Evolutionary conservation across 1,284 basidiomycete species (phyloP).

Genomic region (Malassezia restricta): DNA sequence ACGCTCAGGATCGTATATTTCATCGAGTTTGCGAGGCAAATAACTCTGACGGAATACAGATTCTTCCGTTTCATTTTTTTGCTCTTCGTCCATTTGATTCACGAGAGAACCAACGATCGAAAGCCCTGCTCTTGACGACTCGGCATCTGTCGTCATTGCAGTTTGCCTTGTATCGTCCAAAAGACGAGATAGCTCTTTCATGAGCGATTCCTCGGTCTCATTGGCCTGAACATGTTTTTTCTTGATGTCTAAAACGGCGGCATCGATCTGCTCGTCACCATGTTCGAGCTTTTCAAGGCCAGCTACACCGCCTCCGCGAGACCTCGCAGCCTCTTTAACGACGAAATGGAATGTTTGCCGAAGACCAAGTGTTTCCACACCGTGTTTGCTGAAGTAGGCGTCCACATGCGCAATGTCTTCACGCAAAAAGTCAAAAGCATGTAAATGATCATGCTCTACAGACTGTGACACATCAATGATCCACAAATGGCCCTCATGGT

Average conservation of each 20-base stretch:
- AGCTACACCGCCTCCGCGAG: slow-evolving; percentile 23
- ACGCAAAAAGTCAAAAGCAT: slow-evolving; percentile 73
- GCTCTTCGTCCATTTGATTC: neutral
- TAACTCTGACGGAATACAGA: slow-evolving; percentile 37
- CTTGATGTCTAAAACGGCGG: slow-evolving; percentile 6
- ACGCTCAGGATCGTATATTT: slow-evolving; percentile 39
- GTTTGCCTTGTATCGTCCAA: slow-evolving; percentile 14
- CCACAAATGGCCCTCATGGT: slow-evolving; percentile 59
- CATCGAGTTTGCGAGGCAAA: slow-evolving; percentile 41
- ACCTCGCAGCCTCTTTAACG: slow-evolving; percentile 9
- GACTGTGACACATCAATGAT: slow-evolving; percentile 98
- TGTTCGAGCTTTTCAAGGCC: slow-evolving; percentile 26
- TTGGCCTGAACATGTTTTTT: slow-evolving; percentile 2
- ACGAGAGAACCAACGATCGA: slow-evolving; percentile 1
- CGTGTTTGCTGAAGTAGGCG: slow-evolving; percentile 66
- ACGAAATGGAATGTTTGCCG: slow-evolving; percentile 63
- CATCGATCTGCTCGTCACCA: slow-evolving; percentile 14
- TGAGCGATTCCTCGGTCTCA: slow-evolving; percentile 28
- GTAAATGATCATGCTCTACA: slow-evolving; percentile 94
- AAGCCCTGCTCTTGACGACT: neutral
- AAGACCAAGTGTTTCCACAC: slow-evolving; percentile 66
- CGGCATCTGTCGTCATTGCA: neutral
- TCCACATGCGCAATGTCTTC: slow-evolving; percentile 84
- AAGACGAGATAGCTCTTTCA: slow-evolving; percentile 20
- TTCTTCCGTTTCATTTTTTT: slow-evolving; percentile 21